Base-by-base conservation (phyloP, 1,284 basidiomycete genomes). In the Abortiporus biennis region DNA sequence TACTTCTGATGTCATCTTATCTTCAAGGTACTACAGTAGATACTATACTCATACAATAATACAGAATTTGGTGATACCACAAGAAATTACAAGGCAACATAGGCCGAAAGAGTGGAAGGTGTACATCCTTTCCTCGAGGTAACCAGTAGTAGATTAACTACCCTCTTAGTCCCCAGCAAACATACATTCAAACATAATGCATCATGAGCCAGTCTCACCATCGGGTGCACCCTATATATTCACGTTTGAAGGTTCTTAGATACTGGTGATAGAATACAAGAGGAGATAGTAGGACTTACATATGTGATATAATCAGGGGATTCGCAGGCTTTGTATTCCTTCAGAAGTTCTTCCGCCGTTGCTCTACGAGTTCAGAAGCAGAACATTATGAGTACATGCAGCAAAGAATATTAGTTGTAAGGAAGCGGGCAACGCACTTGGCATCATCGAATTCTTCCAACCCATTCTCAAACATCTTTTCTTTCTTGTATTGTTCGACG, bases 401-500 rank as follows among this genome's bases (percentile, higher is more conserved):
- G n/a, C n/a, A n/a, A n/a, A n/a, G 21, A 17, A 12, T 38, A 11
- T 13, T 9, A 30, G 36, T 19, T 29, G 36, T 11, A 36, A 42
- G 43, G n/a, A n/a, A n/a, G n/a, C n/a, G n/a, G 17, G 40, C 13
- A 30, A 52, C 69, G 40, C 55, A 88, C 89, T 89, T 76, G 17
- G 93, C 88, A 64, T 95, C 92, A 56, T 97, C 92, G 65, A 97
- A 97, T 65, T 97, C 92, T 51, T 92, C 90, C 48, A 96, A 65
- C 3, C 84, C 82, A 57, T 94, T 86, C 62, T 87, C 83, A 59
- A 97, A 96, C 71, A 94, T 85, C 58, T 85, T 85, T 63, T 98
- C 93, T 58, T 93, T 93, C 70, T 95, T 96, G 71, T 99, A 99
- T 63, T 93, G 90, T 45, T 98, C 93, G 65, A 99, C 64, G 65